These are phyloP conservation scores for Brassica balearica DNA, from an alignment of 441 rosid genomes.

Conservation along the genomic window DNA sequence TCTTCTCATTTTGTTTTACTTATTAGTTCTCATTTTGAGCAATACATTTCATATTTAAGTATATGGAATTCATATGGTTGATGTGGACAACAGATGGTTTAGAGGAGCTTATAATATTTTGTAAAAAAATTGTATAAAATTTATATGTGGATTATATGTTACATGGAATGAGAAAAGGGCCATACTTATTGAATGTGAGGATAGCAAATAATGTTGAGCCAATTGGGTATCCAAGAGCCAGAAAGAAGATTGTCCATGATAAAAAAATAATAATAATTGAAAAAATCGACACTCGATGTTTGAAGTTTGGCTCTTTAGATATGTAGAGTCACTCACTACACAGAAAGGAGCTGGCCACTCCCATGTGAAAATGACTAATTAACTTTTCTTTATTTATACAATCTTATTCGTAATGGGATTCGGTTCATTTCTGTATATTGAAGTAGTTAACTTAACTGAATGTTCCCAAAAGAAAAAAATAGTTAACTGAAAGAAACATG, in stretches of 20 bases:
- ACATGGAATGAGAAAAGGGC: slow-evolving; percentile 30
- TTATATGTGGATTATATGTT: slow-evolving; percentile 18
- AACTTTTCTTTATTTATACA: slow-evolving; percentile 21
- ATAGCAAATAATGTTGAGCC: slow-evolving; percentile 38
- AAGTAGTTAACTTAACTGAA: not conserved
- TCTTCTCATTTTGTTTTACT: too few species aligned
- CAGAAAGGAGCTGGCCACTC: slow-evolving; percentile 40
- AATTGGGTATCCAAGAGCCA: slow-evolving; percentile 46
- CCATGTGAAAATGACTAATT: slow-evolving; percentile 40
- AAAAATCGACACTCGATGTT: slow-evolving; percentile 23
- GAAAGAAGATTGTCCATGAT: slow-evolving; percentile 5
- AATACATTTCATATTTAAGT: not conserved
- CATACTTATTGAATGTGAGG: slow-evolving; percentile 19
- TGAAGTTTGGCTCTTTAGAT: slow-evolving; percentile 45
- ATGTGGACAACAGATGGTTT: slow-evolving; percentile 9
- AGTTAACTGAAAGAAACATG: slow-evolving; percentile 5
- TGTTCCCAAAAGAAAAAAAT: not conserved
- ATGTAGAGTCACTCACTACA: slow-evolving; percentile 38
- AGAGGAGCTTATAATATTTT: not conserved
- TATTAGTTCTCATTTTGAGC: not conserved
- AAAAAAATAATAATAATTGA: not conserved
- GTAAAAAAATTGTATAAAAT: not conserved
- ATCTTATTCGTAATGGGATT: slow-evolving; percentile 10
- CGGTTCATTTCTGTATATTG: slow-evolving; percentile 6
- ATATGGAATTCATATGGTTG: not conserved